Conservation (phyloP, 768 basidiomycete genomes). For the Paxillus involutus region DNA sequence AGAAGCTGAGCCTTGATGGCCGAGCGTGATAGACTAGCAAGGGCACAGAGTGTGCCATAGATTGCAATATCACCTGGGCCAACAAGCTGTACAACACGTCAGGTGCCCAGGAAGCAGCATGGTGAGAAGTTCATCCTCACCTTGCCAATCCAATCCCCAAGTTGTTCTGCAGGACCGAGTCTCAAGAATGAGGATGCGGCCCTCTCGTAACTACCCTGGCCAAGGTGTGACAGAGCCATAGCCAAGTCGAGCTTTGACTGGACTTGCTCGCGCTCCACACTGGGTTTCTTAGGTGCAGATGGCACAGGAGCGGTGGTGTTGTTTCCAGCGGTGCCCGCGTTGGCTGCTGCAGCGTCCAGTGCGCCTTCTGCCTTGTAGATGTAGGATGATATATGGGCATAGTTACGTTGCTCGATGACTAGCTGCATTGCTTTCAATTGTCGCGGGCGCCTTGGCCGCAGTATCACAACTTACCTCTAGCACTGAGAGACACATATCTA, state of each 20-base stretch:
- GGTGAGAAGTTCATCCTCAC: constrained; percentile 33
- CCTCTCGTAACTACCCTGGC: constrained; percentile 72
- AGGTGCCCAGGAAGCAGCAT: background rate
- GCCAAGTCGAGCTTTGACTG: constrained; percentile 83
- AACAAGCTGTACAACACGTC: constrained; percentile 52
- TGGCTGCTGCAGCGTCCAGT: constrained; percentile 56
- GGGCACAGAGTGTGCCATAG: constrained; percentile 80
- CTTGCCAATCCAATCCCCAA: constrained; percentile 80
- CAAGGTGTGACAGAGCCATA: constrained; percentile 72
- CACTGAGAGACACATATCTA: constrained; percentile 88
- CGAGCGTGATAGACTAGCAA: constrained; percentile 72
- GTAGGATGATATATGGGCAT: constrained; percentile 86
- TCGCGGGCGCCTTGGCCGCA: background rate
- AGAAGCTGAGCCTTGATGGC: constrained; percentile 68
- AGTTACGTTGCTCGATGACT: constrained; percentile 83
- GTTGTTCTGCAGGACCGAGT: constrained; percentile 59
- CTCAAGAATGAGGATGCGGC: constrained; percentile 75
- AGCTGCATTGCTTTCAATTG: constrained; percentile 45
- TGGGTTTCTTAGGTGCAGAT: constrained; percentile 42
- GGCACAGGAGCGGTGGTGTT: constrained; percentile 13
- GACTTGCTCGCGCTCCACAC: constrained; percentile 59
- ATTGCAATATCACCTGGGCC: constrained; percentile 84
- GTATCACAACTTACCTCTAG: constrained; percentile 56
- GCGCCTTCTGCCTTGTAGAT: constrained; percentile 95
- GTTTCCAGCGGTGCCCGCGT: constrained; percentile 29